Percentiles rank a stretch among this genome's conserved stretches.
Conservation (phyloP, 2,329 filamentous ascomycete genomes). For the Eurotiales sp. region DNA sequence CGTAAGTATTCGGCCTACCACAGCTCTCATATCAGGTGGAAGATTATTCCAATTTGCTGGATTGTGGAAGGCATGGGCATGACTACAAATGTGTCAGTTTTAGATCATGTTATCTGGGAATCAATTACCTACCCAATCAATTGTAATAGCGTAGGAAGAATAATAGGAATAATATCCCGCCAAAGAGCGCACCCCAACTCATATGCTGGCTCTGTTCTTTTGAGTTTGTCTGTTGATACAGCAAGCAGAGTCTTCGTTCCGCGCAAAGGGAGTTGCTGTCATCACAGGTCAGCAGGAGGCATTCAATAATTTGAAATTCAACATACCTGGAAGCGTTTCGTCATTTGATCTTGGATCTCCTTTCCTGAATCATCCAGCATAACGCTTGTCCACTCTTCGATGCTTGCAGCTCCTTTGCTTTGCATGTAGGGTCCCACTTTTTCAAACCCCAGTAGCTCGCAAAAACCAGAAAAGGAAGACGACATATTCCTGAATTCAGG, state of each 20-base stretch:
- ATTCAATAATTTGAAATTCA: conserved; percentile 4
- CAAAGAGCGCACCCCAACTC: conserved; percentile 76
- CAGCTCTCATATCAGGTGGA: conserved; percentile 68
- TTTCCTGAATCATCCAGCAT: conserved; percentile 75
- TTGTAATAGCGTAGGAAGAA: conserved; percentile 81
- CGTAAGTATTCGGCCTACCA: conserved; percentile 79
- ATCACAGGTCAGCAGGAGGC: conserved; percentile 8
- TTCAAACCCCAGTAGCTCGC: conserved; percentile 71
- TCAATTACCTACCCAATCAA: conserved; percentile 61
- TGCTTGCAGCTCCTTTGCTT: conserved; percentile 66
- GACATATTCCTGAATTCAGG: conserved; percentile 64
- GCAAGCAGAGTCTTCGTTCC: conserved; percentile 89
- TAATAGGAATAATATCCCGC: conserved; percentile 74
- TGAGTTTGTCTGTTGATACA: conserved; percentile 84
- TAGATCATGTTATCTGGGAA: not conserved
- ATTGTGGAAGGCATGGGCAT: conserved; percentile 90
- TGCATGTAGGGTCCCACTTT: conserved; percentile 77
- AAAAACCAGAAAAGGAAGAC: conserved; percentile 75
- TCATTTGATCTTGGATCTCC: conserved; percentile 72
- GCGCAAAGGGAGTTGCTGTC: conserved; percentile 70
- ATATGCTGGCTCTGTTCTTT: conserved; percentile 68
- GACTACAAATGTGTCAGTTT: conserved; percentile 45
- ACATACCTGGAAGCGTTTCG: conserved; percentile 34
- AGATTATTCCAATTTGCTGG: conserved; percentile 76
- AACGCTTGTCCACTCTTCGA: conserved; percentile 78